Evolutionary conservation across 1,139 yeast species (phyloP), one percentile per base, ranked within the genome.

Genomic region (Casaregolazyma lundiana): DNA sequence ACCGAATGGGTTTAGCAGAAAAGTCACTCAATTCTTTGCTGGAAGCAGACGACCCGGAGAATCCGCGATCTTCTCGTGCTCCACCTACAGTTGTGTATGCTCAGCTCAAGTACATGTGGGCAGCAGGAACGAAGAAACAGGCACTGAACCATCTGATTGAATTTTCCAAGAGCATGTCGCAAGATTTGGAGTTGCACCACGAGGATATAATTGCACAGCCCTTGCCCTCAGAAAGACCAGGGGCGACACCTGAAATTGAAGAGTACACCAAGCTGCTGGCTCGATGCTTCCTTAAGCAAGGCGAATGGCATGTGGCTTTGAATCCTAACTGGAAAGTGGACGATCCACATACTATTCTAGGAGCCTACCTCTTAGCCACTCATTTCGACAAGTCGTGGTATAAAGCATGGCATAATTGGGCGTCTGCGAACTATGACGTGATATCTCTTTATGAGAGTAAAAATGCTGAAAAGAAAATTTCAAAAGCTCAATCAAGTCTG

Each of bases 321-420:
- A 81, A 83, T 51, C 77, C 74, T 45, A 78, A 79, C 51, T 90
- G 97, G 96, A 76, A 81, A 16, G 75, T 72, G 35, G 95, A 85
- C 54, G 81, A 89, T 0, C 79, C 86, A 2, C 87, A 84, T 41
- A 77, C 79, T 5, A 88, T 94, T 53, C 71, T 94, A 52, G 96
- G 97, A 9, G 90, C 97, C 0, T 94, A 88, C 63, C 71, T 90
- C 49, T 73, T 92, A 54, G 97, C 98, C 0, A 92, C 98, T 0
- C 96, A 90, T 63, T 92, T 92, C 64, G 97, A 92, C 62, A 75
- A 78, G 41, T 77, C 78, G 38, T 94, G 98, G 97, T 94, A 94
- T 62, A 92, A 94, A 60, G 98, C 98, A 18, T 94, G 98, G 98
- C 99, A 94, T 62, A 90, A 89, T 61, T 94, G 99, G 99, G 98